phyloP scores from a whole-genome alignment of 2,329 filamentous ascomycete genomes.

The Emergomyces orientalis region DNA sequence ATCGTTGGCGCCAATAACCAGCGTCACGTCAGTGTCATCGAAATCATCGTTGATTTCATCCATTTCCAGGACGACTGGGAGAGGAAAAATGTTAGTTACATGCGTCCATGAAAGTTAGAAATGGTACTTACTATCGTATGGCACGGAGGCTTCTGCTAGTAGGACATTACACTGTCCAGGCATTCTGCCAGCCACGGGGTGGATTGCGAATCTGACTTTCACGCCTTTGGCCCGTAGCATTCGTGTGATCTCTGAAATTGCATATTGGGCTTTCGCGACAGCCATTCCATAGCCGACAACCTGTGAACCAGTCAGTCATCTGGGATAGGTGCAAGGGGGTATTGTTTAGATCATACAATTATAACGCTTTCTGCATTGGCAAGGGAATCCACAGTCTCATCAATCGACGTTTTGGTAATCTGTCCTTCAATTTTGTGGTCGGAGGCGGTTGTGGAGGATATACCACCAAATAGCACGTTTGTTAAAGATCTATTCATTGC shows the following conservation, averaged over 20 bases:
- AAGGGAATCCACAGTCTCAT: slow-evolving; percentile 69
- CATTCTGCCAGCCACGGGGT: slow-evolving; percentile 85
- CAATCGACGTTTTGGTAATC: slow-evolving; percentile 67
- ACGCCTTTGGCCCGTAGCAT: slow-evolving; percentile 65
- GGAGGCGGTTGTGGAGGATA: slow-evolving; percentile 54
- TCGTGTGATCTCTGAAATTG: slow-evolving; percentile 70
- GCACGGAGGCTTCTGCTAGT: slow-evolving; percentile 76
- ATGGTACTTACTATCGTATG: slow-evolving; percentile 59
- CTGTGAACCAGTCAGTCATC: slow-evolving; percentile 14
- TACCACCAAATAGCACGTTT: slow-evolving; percentile 81
- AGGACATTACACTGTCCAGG: slow-evolving; percentile 89
- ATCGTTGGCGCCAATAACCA: slow-evolving; percentile 87
- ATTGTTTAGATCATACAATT: slow-evolving; percentile 60
- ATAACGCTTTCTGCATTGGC: slow-evolving; percentile 74
- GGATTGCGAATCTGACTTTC: slow-evolving; percentile 80
- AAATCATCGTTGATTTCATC: slow-evolving; percentile 96
- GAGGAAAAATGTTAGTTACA: slow-evolving; percentile 12
- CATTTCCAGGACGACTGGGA: slow-evolving; percentile 71
- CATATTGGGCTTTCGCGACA: slow-evolving; percentile 86
- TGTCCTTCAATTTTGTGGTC: slow-evolving; percentile 71
- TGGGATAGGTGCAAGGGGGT: slow-evolving; percentile 25
- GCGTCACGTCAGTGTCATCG: slow-evolving; percentile 69
- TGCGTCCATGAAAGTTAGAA: background rate
- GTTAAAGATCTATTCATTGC: slow-evolving; percentile 88
- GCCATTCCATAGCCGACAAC: slow-evolving; percentile 90